Evolutionary conservation across 805 yeast genomes (phyloP).

Genomic region (Zygotorulaspora florentina): DNA sequence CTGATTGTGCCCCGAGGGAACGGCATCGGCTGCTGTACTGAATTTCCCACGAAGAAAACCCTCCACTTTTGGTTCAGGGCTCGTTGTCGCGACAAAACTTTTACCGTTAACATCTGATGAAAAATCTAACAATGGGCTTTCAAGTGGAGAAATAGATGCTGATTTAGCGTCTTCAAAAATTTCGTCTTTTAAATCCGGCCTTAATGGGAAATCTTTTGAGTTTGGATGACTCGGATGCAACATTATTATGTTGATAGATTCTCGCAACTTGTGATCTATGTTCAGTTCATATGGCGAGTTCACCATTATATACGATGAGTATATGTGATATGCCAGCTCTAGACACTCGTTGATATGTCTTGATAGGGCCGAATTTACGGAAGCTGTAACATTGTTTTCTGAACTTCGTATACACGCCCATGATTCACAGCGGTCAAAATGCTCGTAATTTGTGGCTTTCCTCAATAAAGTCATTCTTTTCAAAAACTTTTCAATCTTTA

Average conservation of each 20-base stretch:
- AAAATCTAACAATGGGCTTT: background rate
- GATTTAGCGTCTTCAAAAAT: background rate
- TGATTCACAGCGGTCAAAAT: conserved; percentile 20
- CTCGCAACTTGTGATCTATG: conserved; percentile 52
- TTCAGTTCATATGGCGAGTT: conserved; percentile 71
- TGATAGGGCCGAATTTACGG: conserved; percentile 39
- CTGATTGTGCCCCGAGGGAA: background rate
- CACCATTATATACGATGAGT: conserved; percentile 56
- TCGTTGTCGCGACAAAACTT: background rate
- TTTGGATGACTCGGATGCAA: conserved; percentile 39
- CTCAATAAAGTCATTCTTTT: conserved; percentile 44
- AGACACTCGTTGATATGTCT: conserved; percentile 52
- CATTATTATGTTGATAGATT: conserved; percentile 40
- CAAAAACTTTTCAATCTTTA: conserved; percentile 51
- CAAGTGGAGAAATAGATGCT: background rate
- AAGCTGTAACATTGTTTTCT: conserved; percentile 25
- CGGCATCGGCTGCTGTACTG: background rate
- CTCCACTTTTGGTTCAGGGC: background rate
- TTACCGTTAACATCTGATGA: background rate
- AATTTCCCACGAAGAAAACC: background rate
- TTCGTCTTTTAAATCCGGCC: conserved; percentile 1
- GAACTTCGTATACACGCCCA: conserved; percentile 8
- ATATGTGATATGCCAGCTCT: conserved; percentile 59
- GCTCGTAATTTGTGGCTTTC: conserved; percentile 35
- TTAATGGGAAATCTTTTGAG: conserved; percentile 3